These are phyloP conservation scores for Chrysosphaeria jannelii DNA, from an alignment of 2,329 filamentous ascomycete species.

Conservation along the genomic window DNA sequence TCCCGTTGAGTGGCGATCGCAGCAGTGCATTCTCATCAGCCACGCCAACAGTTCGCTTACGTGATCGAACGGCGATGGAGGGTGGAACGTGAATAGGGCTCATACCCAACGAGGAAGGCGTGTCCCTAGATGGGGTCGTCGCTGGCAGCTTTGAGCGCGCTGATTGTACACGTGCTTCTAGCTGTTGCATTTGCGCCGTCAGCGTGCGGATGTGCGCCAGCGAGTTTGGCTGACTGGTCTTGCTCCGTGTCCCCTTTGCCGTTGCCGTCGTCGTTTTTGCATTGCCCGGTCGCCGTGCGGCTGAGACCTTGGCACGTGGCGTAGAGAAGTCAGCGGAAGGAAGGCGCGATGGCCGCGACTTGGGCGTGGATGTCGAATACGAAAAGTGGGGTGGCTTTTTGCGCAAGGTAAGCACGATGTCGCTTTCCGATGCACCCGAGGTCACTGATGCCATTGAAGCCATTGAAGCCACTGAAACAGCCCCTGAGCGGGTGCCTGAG, in stretches of 20 bases:
- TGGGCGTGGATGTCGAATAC: slow-evolving; percentile 11
- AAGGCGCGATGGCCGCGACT: slow-evolving; percentile 17
- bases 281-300: no score
- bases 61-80: slow-evolving; percentile 32
- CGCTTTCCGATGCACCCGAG: not conserved
- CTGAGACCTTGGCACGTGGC: slow-evolving; percentile 21
- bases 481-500: slow-evolving; percentile 65
- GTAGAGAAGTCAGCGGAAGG: slow-evolving; percentile 22
- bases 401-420: slow-evolving; percentile 13
- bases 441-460: slow-evolving; percentile 20
- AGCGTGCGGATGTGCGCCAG: slow-evolving; percentile 79
- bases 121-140: slow-evolving; percentile 47
- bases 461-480: no score
- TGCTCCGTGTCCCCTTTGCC: slow-evolving; percentile 11
- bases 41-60: slow-evolving; percentile 36
- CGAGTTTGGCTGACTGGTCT: slow-evolving; percentile 22
- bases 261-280: no score
- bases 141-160: slow-evolving; percentile 76
- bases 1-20: no score
- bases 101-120: slow-evolving; percentile 27
- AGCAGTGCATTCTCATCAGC: no score
- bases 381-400: no score
- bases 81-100: slow-evolving; percentile 15
- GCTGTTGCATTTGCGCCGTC: slow-evolving; percentile 87
- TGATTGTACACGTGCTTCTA: slow-evolving; percentile 78